phyloP scores from a whole-genome alignment of 73 alveolate genomes.

The Durusdinium trenchii region DNA sequence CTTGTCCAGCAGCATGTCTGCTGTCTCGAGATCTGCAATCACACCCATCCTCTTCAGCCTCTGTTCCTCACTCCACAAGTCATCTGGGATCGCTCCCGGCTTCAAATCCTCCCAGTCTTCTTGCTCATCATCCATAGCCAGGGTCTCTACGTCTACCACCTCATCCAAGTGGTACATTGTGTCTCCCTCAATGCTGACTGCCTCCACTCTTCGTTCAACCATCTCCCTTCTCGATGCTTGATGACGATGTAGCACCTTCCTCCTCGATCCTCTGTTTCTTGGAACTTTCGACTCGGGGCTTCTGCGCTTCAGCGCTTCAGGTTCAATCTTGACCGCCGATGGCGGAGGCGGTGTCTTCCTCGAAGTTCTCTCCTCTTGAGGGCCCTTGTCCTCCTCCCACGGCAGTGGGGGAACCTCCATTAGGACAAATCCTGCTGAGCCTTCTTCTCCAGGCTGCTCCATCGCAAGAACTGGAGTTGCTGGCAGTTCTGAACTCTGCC shows the following conservation, averaged over 20 bases:
- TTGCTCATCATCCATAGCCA: not conserved
- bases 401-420: too few relatives aligned
- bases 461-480: not conserved
- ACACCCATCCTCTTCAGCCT: not conserved
- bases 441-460: not conserved
- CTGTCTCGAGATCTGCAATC: not conserved
- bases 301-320: too few relatives aligned
- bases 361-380: too few relatives aligned
- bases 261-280: not conserved
- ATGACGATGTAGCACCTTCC: too few relatives aligned
- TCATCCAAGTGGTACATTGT: not conserved
- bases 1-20: not conserved
- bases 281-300: not conserved
- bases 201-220: not conserved
- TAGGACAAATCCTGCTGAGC: too few relatives aligned
- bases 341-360: too few relatives aligned
- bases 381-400: too few relatives aligned
- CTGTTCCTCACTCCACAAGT: not conserved
- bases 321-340: too few relatives aligned
- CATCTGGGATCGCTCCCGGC: not conserved
- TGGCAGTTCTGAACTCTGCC: too few relatives aligned
- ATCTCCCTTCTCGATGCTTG: not conserved
- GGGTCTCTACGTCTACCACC: not conserved
- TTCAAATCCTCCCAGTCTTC: not conserved
- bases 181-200: not conserved